Conservation (phyloP, 805 yeast species). For the Ogataea naganishii region DNA sequence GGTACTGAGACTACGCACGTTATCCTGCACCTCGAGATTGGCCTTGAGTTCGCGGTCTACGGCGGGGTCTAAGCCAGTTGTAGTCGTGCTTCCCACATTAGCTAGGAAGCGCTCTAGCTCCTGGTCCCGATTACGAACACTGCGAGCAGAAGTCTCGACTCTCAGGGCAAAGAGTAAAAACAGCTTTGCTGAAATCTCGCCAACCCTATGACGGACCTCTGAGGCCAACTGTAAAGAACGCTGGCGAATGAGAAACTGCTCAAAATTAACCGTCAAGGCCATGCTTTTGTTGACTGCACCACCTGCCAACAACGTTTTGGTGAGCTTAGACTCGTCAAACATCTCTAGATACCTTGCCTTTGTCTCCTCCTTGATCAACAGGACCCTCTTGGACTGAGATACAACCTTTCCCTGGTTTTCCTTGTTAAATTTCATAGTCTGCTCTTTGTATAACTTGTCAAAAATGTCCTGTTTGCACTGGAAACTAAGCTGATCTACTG, state of each 20-base stretch:
- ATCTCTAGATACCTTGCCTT: conserved; percentile 21
- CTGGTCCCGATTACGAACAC: conserved; percentile 10
- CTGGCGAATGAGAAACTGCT: conserved; percentile 57
- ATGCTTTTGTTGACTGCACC: conserved; percentile 33
- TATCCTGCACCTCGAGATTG: conserved; percentile 23
- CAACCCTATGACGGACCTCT: conserved; percentile 60
- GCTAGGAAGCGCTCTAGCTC: conserved; percentile 19
- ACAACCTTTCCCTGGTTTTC: conserved; percentile 19
- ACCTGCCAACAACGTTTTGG: conserved; percentile 2
- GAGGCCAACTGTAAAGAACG: conserved; percentile 57
- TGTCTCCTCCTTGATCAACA: conserved; percentile 55
- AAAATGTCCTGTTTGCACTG: conserved; percentile 23
- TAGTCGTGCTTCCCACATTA: conserved; percentile 21
- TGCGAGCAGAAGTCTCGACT: conserved; percentile 50
- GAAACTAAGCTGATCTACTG: conserved; percentile 28
- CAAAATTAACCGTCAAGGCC: conserved; percentile 52
- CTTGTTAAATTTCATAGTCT: conserved; percentile 23
- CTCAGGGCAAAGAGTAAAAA: conserved; percentile 48
- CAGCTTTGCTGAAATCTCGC: conserved; percentile 55
- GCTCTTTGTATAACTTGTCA: conserved; percentile 28
- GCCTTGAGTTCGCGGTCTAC: conserved; percentile 14
- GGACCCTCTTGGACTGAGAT: conserved; percentile 47
- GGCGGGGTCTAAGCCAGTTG: conserved; percentile 24
- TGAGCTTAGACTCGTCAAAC: conserved; percentile 8
- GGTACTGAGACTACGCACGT: conserved; percentile 27